Conservation (phyloP, 495 filamentous ascomycete genomes). For the Filosporella fistucella region DNA sequence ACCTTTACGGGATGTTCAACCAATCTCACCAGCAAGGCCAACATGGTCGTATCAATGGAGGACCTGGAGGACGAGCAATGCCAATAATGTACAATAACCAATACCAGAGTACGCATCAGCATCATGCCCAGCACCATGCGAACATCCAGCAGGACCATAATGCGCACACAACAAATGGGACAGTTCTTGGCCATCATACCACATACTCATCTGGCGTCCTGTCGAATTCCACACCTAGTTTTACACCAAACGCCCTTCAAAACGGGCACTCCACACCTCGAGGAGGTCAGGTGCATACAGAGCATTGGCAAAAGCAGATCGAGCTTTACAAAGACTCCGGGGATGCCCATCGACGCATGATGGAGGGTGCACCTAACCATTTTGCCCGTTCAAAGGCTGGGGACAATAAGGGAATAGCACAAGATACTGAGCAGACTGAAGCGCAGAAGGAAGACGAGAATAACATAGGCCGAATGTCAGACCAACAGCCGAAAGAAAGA, state of each 20-base stretch:
- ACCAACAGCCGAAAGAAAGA: constrained; percentile 48
- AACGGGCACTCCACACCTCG: constrained; percentile 62
- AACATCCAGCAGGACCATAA: constrained; percentile 61
- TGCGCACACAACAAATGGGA: constrained; percentile 49
- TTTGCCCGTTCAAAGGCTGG: constrained; percentile 47
- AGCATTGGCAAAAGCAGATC: constrained; percentile 87
- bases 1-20: constrained; percentile 73
- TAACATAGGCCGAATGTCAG: constrained; percentile 49
- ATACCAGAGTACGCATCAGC: constrained; percentile 61
- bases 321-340: constrained; percentile 68
- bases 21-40: constrained; percentile 77
- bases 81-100: constrained; percentile 69
- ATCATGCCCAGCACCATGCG: constrained; percentile 72
- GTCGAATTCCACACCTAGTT: constrained; percentile 68
- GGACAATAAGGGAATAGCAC: constrained; percentile 43
- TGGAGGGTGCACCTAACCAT: constrained; percentile 48
- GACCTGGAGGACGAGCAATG: constrained; percentile 39
- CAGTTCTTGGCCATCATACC: constrained; percentile 67
- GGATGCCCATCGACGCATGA: constrained; percentile 64
- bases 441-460: constrained; percentile 59
- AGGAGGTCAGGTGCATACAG: constrained; percentile 46
- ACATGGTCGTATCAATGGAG: constrained; percentile 63
- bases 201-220: constrained; percentile 72
- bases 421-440: constrained; percentile 28
- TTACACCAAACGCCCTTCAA: constrained; percentile 65